Evolutionary conservation across 2,329 filamentous ascomycete genomes (phyloP).

Genomic region (Trichoderma endophyticum): DNA sequence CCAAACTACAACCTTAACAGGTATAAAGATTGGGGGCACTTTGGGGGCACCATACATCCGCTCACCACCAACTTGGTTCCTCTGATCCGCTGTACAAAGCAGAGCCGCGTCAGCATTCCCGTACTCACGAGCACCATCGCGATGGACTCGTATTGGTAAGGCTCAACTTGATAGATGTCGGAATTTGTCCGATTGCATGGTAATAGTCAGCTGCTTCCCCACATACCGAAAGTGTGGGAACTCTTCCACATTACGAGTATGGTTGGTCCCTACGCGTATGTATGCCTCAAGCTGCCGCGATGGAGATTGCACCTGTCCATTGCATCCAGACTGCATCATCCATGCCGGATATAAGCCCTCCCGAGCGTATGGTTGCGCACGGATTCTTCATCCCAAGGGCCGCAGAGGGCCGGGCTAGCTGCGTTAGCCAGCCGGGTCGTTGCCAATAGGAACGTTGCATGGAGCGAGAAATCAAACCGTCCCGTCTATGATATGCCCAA

Average conservation of each 20-base stretch:
- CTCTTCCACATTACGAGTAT: not conserved
- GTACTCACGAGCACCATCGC: not conserved
- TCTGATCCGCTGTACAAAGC: not conserved
- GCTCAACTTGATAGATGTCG: not conserved
- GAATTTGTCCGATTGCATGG: not conserved
- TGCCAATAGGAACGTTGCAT: not conserved
- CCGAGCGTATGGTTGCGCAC: conserved; percentile 7
- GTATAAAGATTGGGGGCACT: not conserved
- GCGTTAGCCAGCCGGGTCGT: not conserved
- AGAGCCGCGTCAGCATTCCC: not conserved
- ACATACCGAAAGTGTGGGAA: not conserved
- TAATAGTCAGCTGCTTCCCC: not conserved
- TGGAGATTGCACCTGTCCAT: not conserved
- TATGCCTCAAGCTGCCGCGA: not conserved
- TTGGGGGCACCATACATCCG: not conserved
- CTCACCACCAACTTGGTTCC: not conserved
- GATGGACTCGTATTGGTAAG: not conserved
- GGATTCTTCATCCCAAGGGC: not conserved
- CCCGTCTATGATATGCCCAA: not conserved
- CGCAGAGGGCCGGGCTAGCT: not conserved
- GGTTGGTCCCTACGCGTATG: not conserved
- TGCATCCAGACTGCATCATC: not conserved
- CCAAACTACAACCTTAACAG: not conserved
- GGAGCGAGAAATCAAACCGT: not conserved
- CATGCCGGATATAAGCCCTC: not conserved